A percentile compares a stretch with the other conserved stretches of the same genome.
Evolutionary conservation across 352 stramenopile genomes (phyloP).

Genomic region (Pythium oligandrum): DNA sequence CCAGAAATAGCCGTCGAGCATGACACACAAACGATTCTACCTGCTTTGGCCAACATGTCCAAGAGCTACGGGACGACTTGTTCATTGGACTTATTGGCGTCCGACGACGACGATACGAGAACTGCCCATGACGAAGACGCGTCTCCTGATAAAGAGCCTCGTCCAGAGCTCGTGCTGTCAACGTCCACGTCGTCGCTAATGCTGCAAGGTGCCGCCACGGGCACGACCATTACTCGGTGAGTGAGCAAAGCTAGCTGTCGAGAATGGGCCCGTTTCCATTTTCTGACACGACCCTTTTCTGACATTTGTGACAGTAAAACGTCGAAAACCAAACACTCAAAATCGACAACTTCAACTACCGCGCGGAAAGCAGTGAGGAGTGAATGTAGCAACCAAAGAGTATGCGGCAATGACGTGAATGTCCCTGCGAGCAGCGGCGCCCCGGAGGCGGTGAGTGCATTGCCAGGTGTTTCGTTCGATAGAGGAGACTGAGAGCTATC

Average conservation of each 20-base stretch:
- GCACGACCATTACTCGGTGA: constrained; percentile 14
- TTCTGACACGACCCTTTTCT: neutral
- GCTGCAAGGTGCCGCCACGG: constrained; percentile 5
- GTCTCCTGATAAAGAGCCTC: neutral
- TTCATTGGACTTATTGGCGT: constrained; percentile 9
- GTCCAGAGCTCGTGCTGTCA: neutral
- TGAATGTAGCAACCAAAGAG: constrained; percentile 5
- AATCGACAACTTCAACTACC: constrained; percentile 6
- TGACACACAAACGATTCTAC: too few relatives aligned
- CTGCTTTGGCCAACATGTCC: too few relatives aligned
- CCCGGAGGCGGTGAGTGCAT: too few relatives aligned
- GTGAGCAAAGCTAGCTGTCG: neutral
- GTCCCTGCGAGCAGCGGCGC: too few relatives aligned
- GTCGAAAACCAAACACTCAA: neutral
- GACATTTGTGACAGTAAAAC: neutral
- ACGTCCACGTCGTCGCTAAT: neutral
- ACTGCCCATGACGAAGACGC: neutral
- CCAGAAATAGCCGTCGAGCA: too few relatives aligned
- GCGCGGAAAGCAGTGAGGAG: neutral
- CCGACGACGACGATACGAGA: neutral
- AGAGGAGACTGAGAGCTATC: too few relatives aligned
- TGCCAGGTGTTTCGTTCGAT: too few relatives aligned
- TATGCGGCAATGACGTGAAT: too few relatives aligned
- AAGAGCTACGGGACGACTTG: too few relatives aligned
- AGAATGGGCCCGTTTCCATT: constrained; percentile 2